These are phyloP conservation scores for Aspergillus thermomutatus DNA, from an alignment of 2,329 filamentous ascomycete genomes.

Conservation along the genomic window DNA sequence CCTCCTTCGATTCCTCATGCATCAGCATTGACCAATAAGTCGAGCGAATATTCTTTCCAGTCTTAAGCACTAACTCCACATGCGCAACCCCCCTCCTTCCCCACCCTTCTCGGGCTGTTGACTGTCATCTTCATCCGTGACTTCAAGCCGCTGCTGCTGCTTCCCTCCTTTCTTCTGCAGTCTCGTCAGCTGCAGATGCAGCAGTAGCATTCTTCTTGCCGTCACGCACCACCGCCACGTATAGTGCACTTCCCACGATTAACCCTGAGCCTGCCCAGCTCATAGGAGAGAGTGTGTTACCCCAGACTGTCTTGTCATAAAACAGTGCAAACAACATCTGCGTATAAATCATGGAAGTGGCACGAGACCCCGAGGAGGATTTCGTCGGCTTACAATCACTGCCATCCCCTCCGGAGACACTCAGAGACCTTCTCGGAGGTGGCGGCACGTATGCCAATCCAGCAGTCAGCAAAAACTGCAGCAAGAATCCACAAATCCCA, in stretches of 20 bases:
- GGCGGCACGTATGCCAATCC: slow-evolving; percentile 70
- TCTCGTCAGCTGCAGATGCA: neutral
- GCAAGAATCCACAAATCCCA: slow-evolving; percentile 71
- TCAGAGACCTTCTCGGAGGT: slow-evolving; percentile 22
- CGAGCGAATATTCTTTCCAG: neutral
- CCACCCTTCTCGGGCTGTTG: neutral
- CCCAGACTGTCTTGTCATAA: slow-evolving; percentile 63
- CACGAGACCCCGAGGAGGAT: slow-evolving; percentile 40
- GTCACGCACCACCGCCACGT: slow-evolving; percentile 57
- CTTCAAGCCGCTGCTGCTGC: neutral
- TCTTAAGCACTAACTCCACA: neutral
- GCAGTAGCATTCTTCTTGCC: neutral
- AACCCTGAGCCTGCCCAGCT: slow-evolving; percentile 61
- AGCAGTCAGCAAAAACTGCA: slow-evolving; percentile 81
- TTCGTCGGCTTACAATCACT: neutral
- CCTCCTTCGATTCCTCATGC: neutral
- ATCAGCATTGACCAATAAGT: neutral
- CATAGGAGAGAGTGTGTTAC: slow-evolving; percentile 54
- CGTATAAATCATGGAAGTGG: slow-evolving; percentile 66
- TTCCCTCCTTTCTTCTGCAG: slow-evolving; percentile 2
- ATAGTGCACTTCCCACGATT: slow-evolving; percentile 64
- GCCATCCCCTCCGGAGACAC: slow-evolving; percentile 1
- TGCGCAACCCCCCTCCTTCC: neutral
- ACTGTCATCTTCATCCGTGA: neutral
- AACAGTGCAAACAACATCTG: slow-evolving; percentile 67